Conservation (phyloP, 768 basidiomycete genomes). For the Termitomyces sp. region DNA sequence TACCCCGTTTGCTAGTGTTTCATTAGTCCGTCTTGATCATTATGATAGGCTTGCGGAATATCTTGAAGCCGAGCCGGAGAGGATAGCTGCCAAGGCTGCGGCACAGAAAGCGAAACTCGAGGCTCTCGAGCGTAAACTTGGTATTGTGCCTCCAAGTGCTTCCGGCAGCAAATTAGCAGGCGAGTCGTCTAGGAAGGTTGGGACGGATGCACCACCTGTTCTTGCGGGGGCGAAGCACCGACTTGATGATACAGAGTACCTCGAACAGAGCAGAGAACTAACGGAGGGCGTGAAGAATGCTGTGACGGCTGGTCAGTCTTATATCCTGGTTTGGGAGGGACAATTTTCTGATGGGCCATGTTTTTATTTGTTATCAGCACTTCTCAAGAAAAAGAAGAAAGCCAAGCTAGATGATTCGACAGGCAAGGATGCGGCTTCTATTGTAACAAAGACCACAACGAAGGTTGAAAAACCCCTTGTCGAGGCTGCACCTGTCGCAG, state of each 20-base stretch:
- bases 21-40: not conserved
- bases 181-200: constrained; percentile 20
- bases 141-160: constrained; percentile 45
- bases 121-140: constrained; percentile 77
- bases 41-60: constrained; percentile 69
- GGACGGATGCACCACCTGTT: constrained; percentile 35
- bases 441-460: not conserved
- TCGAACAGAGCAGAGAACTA: constrained; percentile 88
- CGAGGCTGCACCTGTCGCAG: constrained; percentile 6
- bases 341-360: not conserved
- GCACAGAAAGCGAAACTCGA: constrained; percentile 81
- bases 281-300: constrained; percentile 90
- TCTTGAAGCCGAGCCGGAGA: constrained; percentile 77
- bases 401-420: constrained; percentile 39
- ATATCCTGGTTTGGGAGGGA: not conserved
- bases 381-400: constrained; percentile 77
- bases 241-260: constrained; percentile 87
- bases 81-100: constrained; percentile 72
- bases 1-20: not conserved
- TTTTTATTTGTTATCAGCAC: constrained; percentile 29
- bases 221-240: constrained; percentile 77
- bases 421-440: not conserved
- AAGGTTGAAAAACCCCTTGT: not conserved
- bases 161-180: constrained; percentile 15
- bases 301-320: constrained; percentile 67